phyloP scores from a whole-genome alignment of 1,284 basidiomycete genomes.

The Ustilago hordei region DNA sequence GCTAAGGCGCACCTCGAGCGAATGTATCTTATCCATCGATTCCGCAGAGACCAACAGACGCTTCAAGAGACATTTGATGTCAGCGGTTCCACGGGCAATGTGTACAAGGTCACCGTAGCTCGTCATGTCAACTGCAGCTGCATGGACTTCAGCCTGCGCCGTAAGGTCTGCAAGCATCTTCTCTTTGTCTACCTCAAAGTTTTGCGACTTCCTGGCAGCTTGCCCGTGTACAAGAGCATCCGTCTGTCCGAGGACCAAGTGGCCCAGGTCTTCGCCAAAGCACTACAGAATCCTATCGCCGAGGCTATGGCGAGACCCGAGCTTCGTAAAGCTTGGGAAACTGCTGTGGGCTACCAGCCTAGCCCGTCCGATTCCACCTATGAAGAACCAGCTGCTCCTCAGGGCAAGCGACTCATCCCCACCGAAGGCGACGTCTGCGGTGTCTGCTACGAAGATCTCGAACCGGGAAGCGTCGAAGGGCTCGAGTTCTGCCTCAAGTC shows the following conservation, averaged over 20 bases:
- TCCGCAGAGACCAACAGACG: constrained; percentile 11
- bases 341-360: constrained; percentile 28
- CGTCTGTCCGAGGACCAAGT: constrained; percentile 20
- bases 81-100: constrained; percentile 39
- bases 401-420: constrained; percentile 38
- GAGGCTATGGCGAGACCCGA: constrained; percentile 33
- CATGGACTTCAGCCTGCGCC: constrained; percentile 33
- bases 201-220: constrained; percentile 27
- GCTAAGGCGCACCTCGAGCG: constrained; percentile 30
- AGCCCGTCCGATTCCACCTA: background rate
- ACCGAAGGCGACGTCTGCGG: constrained; percentile 45
- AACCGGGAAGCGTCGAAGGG: constrained; percentile 32
- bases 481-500: constrained; percentile 45
- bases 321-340: constrained; percentile 41
- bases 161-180: constrained; percentile 41
- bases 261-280: constrained; percentile 24
- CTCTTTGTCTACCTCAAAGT: constrained; percentile 50
- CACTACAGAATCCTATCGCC: constrained; percentile 26
- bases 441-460: constrained; percentile 50
- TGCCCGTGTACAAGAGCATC: constrained; percentile 23
- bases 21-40: constrained; percentile 41
- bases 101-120: constrained; percentile 39
- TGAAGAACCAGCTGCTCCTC: background rate
- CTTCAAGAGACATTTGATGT: constrained; percentile 36
- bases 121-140: constrained; percentile 29